Base-by-base conservation (phyloP, 192 early-diverging fungal genomes). In the Phlyctochytrium bullatum region DNA sequence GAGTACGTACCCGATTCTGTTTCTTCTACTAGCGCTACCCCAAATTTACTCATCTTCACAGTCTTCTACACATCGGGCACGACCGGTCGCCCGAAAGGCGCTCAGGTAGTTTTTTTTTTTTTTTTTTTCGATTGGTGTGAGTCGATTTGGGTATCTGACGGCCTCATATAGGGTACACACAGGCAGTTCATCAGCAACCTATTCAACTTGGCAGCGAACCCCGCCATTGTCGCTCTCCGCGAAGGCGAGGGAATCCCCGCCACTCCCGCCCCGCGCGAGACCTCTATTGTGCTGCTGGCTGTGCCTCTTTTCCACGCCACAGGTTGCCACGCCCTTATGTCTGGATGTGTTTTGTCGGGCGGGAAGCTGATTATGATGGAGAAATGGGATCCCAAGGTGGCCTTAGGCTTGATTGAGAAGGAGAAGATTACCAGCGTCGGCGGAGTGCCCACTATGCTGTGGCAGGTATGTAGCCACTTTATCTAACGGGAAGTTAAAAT, bases 271-370 rank as follows among this genome's bases (percentile, higher is more conserved):
- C n/a, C n/a, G n/a, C 40, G 40, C 40, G n/a, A 10, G 12, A 57
- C 24, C 54, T 25, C 4, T 27, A 3, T 24, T 10, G 66, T 51
- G 28, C 67, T 71, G 2, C 66, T 66, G 30, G 59, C 50, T 31
- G 24, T 62, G 16, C 67, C 72, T 14, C 62, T 71, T 2, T 71
- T 71, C 52, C 72, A 71, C 59, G 61, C 54, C n/a, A 71, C 62
- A 52, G 66, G 51, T 23, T 27, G 57, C 57, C 57, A 59, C 33
- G 51, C 57, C 6, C 23, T 67, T 23, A 20, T 67, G 58, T 27
- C 29, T 2, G 32, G 27, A 3, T 23, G 29, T 3, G 31, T 51
- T 16, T 17, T 63, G 4, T n/a, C 28, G n/a, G 67, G 72, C 17
- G 60, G 36, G n/a, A 73, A 71, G 27, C 31, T 65, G 20, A 59